phyloP scores from a whole-genome alignment of 495 filamentous ascomycete genomes.

The Lasiosphaeria ovina region DNA sequence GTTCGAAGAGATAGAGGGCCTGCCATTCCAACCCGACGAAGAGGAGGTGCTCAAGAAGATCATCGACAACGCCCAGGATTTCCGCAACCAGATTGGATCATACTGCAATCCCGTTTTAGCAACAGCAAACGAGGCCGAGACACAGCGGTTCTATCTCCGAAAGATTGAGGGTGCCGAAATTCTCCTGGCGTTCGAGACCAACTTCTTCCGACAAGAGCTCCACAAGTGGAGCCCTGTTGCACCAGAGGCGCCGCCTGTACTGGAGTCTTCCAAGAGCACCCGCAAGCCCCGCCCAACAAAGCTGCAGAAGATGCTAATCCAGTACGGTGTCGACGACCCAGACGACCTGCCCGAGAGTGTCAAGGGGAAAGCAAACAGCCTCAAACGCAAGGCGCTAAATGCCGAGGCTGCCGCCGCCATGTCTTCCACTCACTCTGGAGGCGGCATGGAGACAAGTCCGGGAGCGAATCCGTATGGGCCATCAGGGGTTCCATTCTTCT shows the following conservation, averaged over 20 bases:
- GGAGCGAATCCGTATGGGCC: constrained; percentile 32
- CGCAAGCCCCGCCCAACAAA: constrained; percentile 97
- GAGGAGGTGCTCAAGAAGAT: constrained; percentile 81
- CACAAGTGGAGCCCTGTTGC: constrained; percentile 96
- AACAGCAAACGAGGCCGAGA: constrained; percentile 80
- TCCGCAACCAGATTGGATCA: constrained; percentile 75
- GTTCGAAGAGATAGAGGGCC: constrained; percentile 75
- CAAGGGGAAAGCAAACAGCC: constrained; percentile 68
- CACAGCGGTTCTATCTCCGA: constrained; percentile 93
- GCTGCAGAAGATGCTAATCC: constrained; percentile 89
- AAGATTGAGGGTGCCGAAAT: constrained; percentile 99
- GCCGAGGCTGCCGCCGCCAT: constrained; percentile 41
- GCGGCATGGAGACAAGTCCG: constrained; percentile 33
- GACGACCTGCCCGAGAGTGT: constrained; percentile 83
- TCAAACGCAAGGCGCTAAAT: constrained; percentile 55
- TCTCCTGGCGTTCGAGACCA: constrained; percentile 86
- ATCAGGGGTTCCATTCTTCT: constrained; percentile 34
- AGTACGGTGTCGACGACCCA: constrained; percentile 79
- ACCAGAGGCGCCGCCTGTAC: constrained; percentile 74
- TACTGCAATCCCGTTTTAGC: constrained; percentile 78
- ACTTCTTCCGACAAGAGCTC: constrained; percentile 93
- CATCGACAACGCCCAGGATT: constrained; percentile 76
- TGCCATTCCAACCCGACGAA: constrained; percentile 97
- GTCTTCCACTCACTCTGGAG: constrained; percentile 14
- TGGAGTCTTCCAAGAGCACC: constrained; percentile 86